Conservation (phyloP, 345 rosid genomes). For the Populus euphratica region DNA sequence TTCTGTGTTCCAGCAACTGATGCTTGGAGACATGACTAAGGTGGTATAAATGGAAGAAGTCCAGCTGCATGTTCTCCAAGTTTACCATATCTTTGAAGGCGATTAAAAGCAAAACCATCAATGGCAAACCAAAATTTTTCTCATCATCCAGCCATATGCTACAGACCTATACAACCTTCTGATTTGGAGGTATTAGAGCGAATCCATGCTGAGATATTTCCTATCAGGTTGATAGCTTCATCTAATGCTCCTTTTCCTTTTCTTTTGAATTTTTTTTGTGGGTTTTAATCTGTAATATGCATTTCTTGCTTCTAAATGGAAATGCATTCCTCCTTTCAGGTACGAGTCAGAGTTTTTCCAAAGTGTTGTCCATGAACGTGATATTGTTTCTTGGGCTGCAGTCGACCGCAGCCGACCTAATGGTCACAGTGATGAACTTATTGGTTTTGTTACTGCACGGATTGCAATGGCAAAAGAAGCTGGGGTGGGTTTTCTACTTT, state of each 20-base stretch:
- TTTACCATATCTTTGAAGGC: conserved; percentile 39
- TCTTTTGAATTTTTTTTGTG: neutral
- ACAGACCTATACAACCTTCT: conserved; percentile 63
- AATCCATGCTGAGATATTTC: conserved; percentile 73
- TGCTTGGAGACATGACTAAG: conserved; percentile 33
- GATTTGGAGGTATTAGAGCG: conserved; percentile 70
- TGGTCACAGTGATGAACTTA: conserved; percentile 66
- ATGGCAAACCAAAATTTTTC: conserved; percentile 49
- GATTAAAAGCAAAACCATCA: conserved; percentile 38
- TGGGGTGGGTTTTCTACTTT: conserved; percentile 57
- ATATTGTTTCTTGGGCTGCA: conserved; percentile 92
- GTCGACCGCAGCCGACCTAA: conserved; percentile 71
- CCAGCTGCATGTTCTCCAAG: conserved; percentile 21
- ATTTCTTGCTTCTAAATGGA: conserved; percentile 11
- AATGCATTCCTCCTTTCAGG: conserved; percentile 46
- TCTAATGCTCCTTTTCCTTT: neutral
- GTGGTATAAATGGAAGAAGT: conserved; percentile 49
- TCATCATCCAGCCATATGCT: conserved; percentile 59
- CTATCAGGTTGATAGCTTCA: conserved; percentile 54
- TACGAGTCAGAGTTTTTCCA: conserved; percentile 92
- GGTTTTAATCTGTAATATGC: conserved; percentile 2
- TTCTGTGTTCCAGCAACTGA: conserved; percentile 20
- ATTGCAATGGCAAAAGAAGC: conserved; percentile 68
- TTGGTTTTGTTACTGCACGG: conserved; percentile 91
- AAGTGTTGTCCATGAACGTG: conserved; percentile 71